These are phyloP conservation scores for Hemileia vastatrix DNA, from an alignment of 1,284 basidiomycete species.

Conservation along the genomic window DNA sequence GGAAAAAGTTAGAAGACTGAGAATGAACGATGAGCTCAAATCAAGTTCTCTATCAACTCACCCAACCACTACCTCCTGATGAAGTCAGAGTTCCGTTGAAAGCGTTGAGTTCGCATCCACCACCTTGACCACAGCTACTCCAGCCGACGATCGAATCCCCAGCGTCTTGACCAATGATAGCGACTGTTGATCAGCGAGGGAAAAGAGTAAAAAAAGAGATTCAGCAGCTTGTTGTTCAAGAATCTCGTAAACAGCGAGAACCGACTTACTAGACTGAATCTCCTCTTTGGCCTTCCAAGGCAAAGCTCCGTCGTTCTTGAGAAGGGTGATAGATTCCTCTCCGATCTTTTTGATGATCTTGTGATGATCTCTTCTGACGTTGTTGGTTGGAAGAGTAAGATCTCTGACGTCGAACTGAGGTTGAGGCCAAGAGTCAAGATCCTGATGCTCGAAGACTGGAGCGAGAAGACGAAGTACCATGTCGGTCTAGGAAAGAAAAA, in stretches of 20 bases:
- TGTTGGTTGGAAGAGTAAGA: conserved; percentile 23
- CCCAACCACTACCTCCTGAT: conserved; percentile 49
- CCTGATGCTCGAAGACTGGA: conserved; percentile 32
- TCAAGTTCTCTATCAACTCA: conserved; percentile 1
- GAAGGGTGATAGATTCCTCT: conserved; percentile 27
- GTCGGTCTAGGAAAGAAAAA: conserved; percentile 23
- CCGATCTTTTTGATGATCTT: conserved; percentile 30
- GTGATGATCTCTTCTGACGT: conserved; percentile 30
- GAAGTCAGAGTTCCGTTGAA: conserved; percentile 33
- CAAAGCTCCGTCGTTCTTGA: conserved; percentile 28
- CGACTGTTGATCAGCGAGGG: conserved; percentile 12
- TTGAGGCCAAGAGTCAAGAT: conserved; percentile 24
- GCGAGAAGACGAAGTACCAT: conserved; percentile 43
- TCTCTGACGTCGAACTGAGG: background rate
- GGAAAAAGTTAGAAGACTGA: background rate
- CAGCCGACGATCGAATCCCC: conserved; percentile 24
- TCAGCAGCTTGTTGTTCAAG: conserved; percentile 15
- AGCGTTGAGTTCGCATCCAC: conserved; percentile 15
- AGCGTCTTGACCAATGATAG: conserved; percentile 27
- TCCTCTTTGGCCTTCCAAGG: conserved; percentile 21
- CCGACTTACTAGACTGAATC: background rate
- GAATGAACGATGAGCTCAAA: background rate
- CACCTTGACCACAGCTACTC: conserved; percentile 25
- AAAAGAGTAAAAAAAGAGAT: no score
- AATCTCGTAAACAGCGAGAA: conserved; percentile 26